phyloP scores from a whole-genome alignment of 2,329 filamentous ascomycete species.

The Blastomyces gilchristii region DNA sequence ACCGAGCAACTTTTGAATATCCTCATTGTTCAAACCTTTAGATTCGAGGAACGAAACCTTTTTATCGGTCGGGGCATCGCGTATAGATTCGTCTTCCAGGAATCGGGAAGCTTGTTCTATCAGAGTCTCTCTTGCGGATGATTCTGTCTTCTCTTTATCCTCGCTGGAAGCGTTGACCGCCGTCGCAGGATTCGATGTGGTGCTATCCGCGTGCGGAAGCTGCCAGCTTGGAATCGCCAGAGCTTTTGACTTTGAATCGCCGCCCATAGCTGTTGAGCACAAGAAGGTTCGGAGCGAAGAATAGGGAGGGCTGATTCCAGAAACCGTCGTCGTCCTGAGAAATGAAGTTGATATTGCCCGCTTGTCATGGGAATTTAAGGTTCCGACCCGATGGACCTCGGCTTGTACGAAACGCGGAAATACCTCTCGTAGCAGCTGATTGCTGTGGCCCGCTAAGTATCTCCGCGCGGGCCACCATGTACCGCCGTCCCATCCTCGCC shows the following conservation, averaged over 20 bases:
- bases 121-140: slow-evolving; percentile 19
- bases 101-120: slow-evolving; percentile 65
- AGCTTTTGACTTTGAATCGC: slow-evolving; percentile 21
- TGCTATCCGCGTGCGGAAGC: slow-evolving; percentile 13
- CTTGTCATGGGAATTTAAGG: neutral
- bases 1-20: slow-evolving; percentile 58
- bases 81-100: slow-evolving; percentile 63
- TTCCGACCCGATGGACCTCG: slow-evolving; percentile 1
- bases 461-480: neutral
- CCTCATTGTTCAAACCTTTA: slow-evolving; percentile 59
- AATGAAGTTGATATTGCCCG: neutral
- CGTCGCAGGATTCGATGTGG: slow-evolving; percentile 30
- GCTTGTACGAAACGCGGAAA: neutral
- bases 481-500: neutral
- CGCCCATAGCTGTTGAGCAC: slow-evolving; percentile 23
- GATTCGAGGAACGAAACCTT: slow-evolving; percentile 67
- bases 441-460: neutral
- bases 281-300: neutral
- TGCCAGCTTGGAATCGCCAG: slow-evolving; percentile 35
- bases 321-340: neutral
- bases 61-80: slow-evolving; percentile 56
- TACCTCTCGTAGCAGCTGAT: neutral
- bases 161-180: slow-evolving; percentile 11
- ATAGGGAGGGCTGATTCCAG: neutral
- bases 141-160: slow-evolving; percentile 16